A percentile compares a stretch with the other conserved stretches of the same genome.
phyloP scores from a whole-genome alignment of 352 stramenopile genomes.

The Pythium dissotocum region DNA sequence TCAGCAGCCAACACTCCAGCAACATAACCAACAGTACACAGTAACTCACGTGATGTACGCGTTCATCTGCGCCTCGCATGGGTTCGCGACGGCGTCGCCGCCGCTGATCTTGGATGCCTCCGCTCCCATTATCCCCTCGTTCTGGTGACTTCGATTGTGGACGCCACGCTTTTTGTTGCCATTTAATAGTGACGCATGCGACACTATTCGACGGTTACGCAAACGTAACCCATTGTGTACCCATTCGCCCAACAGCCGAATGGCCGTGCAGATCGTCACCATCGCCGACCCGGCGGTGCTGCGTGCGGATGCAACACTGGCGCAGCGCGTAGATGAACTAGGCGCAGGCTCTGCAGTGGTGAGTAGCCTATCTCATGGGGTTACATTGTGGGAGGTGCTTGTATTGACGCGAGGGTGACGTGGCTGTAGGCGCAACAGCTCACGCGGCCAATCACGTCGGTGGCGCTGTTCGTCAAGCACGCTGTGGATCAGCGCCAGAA shows the following conservation, averaged over 20 bases:
- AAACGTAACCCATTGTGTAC: conserved; percentile 1
- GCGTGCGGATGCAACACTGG: conserved; percentile 21
- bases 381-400: background rate
- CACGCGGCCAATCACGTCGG: conserved; percentile 59
- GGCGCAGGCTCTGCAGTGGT: conserved; percentile 51
- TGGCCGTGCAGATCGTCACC: conserved; percentile 7
- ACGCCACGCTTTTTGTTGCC: background rate
- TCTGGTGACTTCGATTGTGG: background rate
- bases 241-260: background rate
- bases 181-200: conserved; percentile 2
- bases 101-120: conserved; percentile 50
- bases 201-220: background rate
- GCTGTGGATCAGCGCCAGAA: conserved; percentile 37
- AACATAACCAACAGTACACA: background rate
- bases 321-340: conserved; percentile 41
- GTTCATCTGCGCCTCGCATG: conserved; percentile 61
- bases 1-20: background rate
- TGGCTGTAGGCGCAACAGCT: conserved; percentile 55
- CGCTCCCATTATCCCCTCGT: conserved; percentile 45
- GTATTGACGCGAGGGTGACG: background rate
- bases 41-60: conserved; percentile 75
- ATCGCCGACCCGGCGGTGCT: conserved; percentile 28
- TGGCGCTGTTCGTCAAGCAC: conserved; percentile 38
- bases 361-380: background rate
- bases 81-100: conserved; percentile 33